Conservation (phyloP, 2,329 filamentous ascomycete genomes). For the Ceratocystis huliohia region DNA sequence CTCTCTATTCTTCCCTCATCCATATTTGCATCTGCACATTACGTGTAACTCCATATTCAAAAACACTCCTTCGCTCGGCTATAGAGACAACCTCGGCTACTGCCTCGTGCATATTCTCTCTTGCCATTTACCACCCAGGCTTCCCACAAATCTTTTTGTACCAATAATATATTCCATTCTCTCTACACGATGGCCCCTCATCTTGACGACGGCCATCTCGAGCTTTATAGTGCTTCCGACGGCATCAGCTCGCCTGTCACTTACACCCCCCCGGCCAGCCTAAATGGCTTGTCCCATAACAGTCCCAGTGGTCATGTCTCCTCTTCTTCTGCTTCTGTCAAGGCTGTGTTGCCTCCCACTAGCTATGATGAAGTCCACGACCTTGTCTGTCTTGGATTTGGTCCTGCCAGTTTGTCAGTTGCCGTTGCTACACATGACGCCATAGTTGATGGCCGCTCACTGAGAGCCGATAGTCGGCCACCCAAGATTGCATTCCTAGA, state of each 20-base stretch:
- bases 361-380: slow-evolving; percentile 58
- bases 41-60: neutral
- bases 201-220: slow-evolving; percentile 19
- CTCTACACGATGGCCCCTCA: slow-evolving; percentile 22
- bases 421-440: slow-evolving; percentile 79
- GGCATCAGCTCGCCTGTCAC: slow-evolving; percentile 11
- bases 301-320: neutral
- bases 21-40: neutral
- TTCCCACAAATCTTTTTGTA: neutral
- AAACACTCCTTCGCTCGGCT: neutral
- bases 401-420: slow-evolving; percentile 78
- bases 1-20: neutral
- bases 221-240: slow-evolving; percentile 13
- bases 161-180: neutral
- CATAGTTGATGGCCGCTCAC: slow-evolving; percentile 39
- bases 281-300: neutral
- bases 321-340: neutral
- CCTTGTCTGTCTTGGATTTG: slow-evolving; percentile 82
- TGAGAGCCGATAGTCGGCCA: slow-evolving; percentile 27
- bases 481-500: slow-evolving; percentile 81
- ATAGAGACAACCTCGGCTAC: neutral
- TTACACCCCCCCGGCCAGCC: slow-evolving; percentile 17
- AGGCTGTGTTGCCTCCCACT: slow-evolving; percentile 37
- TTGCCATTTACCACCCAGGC: neutral
- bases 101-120: neutral